A percentile compares a stretch with the other conserved stretches of the same genome.
These are phyloP conservation scores for Monilinia aucupariae DNA, from an alignment of 2,329 filamentous ascomycete species.

Conservation along the genomic window DNA sequence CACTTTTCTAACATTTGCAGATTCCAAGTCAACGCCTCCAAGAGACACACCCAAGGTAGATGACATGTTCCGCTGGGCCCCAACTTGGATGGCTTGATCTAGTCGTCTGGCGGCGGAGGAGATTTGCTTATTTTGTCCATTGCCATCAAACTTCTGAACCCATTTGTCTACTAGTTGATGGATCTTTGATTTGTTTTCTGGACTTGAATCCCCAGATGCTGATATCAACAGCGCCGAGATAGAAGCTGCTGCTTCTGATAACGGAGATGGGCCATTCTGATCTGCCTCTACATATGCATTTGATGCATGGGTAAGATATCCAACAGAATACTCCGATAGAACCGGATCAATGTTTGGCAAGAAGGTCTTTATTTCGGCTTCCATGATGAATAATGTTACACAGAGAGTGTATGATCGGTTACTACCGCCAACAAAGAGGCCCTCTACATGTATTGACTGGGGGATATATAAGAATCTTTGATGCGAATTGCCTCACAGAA, in stretches of 20 bases:
- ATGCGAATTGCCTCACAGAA: constrained; percentile 2
- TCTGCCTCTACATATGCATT: constrained; percentile 75
- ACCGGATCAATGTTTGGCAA: constrained; percentile 84
- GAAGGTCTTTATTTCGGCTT: constrained; percentile 77
- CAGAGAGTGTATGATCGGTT: not conserved
- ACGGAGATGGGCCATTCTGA: constrained; percentile 61
- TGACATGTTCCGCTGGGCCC: constrained; percentile 90
- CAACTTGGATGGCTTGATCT: constrained; percentile 92
- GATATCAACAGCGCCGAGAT: constrained; percentile 88
- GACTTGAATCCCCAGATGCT: constrained; percentile 77
- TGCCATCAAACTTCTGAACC: constrained; percentile 71
- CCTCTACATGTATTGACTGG: not conserved
- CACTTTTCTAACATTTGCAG: constrained; percentile 85
- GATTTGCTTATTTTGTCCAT: constrained; percentile 61
- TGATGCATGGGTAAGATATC: constrained; percentile 90
- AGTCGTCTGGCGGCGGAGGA: constrained; percentile 76
- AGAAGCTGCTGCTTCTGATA: constrained; percentile 75
- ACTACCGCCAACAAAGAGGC: not conserved
- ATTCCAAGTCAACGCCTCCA: constrained; percentile 84
- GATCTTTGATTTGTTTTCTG: constrained; percentile 69
- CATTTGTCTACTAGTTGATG: constrained; percentile 83
- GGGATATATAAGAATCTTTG: not conserved
- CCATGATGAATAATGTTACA: constrained; percentile 50
- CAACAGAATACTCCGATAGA: constrained; percentile 86
- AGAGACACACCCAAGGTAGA: constrained; percentile 86